phyloP scores from a whole-genome alignment of 176 grass and related monocot species.

The Carex scoparia region DNA sequence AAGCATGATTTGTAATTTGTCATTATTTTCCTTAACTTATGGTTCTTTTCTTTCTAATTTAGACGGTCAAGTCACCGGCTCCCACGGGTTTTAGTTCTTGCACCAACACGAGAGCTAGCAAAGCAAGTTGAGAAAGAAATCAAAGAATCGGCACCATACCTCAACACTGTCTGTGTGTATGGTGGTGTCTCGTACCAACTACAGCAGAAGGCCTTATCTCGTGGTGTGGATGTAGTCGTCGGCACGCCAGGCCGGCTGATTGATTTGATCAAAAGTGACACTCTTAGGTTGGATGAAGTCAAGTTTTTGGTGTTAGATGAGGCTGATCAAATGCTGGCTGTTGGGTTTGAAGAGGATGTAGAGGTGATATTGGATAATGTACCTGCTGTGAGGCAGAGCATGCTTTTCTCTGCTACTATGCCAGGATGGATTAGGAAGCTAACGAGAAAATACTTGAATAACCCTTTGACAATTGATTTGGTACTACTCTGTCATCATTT shows the following conservation, averaged over 20 bases:
- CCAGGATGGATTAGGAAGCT: constrained; percentile 96
- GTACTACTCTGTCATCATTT: constrained; percentile 28
- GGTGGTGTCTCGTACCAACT: constrained; percentile 85
- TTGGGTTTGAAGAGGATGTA: constrained; percentile 99
- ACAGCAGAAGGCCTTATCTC: constrained; percentile 76
- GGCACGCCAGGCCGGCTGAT: constrained; percentile 96
- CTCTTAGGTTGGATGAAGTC: constrained; percentile 79
- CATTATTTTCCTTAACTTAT: constrained; percentile 5
- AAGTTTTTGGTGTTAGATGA: constrained; percentile 90
- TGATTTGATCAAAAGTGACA: constrained; percentile 77
- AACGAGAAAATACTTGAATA: constrained; percentile 69
- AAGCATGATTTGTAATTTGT: constrained; percentile 10
- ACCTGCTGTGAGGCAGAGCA: constrained; percentile 67
- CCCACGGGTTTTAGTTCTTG: constrained; percentile 77
- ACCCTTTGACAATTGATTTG: constrained; percentile 95
- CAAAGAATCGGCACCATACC: constrained; percentile 79
- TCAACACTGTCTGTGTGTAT: constrained; percentile 87
- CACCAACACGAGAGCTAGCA: constrained; percentile 91
- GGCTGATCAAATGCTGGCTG: constrained; percentile 98
- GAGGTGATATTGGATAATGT: constrained; percentile 86
- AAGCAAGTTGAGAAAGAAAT: constrained; percentile 99
- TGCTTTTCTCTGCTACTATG: constrained; percentile 99
- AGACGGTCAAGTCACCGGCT: constrained; percentile 45
- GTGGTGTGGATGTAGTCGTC: constrained; percentile 97
- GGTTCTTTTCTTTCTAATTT: constrained; percentile 22